These are phyloP conservation scores for Arxiozyma slooffiae DNA, from an alignment of 1,139 yeast genomes.

Conservation along the genomic window DNA sequence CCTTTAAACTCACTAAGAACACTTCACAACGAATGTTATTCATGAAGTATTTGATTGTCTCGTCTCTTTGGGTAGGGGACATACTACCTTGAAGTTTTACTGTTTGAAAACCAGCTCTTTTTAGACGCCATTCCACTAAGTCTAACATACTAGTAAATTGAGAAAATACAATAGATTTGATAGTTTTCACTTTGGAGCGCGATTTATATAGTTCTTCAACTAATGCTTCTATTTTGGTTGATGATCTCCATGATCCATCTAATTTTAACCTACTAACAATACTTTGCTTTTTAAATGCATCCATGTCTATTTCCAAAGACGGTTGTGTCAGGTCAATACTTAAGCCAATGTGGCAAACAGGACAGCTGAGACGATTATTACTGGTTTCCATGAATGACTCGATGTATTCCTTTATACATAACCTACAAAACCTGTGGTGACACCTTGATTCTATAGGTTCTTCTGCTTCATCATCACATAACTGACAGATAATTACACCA, in stretches of 20 bases:
- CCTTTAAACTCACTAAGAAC: conserved; percentile 85
- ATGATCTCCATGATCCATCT: conserved; percentile 83
- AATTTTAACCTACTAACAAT: conserved; percentile 82
- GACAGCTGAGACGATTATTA: conserved; percentile 60
- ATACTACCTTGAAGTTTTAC: conserved; percentile 91
- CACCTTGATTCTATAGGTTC: conserved; percentile 93
- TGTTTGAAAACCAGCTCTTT: conserved; percentile 87
- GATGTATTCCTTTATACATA: conserved; percentile 82
- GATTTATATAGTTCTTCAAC: conserved; percentile 85
- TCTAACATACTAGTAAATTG: conserved; percentile 96
- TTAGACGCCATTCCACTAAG: conserved; percentile 86
- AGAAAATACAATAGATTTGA: conserved; percentile 90
- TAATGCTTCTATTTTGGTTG: conserved; percentile 91
- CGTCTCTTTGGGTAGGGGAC: conserved; percentile 95
- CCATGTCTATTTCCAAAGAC: conserved; percentile 61
- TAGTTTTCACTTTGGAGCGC: conserved; percentile 77
- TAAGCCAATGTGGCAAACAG: conserved; percentile 89
- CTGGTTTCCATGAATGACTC: conserved; percentile 68
- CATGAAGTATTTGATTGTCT: conserved; percentile 83
- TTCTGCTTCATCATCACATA: conserved; percentile 97
- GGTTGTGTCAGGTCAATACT: conserved; percentile 87
- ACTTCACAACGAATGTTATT: conserved; percentile 87
- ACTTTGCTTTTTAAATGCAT: conserved; percentile 59
- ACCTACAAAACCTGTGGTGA: conserved; percentile 84
- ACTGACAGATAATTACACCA: conserved; percentile 73